Evolutionary conservation across 495 filamentous ascomycete species (phyloP).

Genomic region (Penicillium tannophilum): DNA sequence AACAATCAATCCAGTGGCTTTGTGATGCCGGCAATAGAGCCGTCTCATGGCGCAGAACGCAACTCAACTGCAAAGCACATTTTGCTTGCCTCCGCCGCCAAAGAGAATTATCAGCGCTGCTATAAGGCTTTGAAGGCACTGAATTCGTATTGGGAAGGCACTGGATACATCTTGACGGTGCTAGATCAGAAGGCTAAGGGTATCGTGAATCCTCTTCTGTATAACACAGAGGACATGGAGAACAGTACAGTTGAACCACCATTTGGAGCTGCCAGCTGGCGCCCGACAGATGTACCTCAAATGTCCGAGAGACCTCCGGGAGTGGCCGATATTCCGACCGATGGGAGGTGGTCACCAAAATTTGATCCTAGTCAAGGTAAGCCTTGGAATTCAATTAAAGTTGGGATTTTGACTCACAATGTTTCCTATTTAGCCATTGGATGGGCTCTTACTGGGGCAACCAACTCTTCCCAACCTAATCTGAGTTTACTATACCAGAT

Average conservation of each 20-base stretch:
- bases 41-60: constrained; percentile 36
- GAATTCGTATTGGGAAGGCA: constrained; percentile 79
- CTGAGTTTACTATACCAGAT: constrained; percentile 72
- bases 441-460: constrained; percentile 78
- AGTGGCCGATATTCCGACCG: constrained; percentile 29
- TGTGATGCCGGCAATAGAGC: constrained; percentile 42
- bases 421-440: constrained; percentile 58
- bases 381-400: constrained; percentile 29
- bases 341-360: constrained; percentile 44
- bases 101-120: constrained; percentile 78
- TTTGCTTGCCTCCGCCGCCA: constrained; percentile 72
- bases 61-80: constrained; percentile 66
- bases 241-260: constrained; percentile 50
- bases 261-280: constrained; percentile 46
- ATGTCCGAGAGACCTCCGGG: constrained; percentile 26
- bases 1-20: constrained; percentile 45
- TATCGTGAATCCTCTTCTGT: constrained; percentile 78
- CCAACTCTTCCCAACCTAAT: constrained; percentile 78
- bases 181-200: constrained; percentile 87
- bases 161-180: constrained; percentile 82
- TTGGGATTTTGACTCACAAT: constrained; percentile 15
- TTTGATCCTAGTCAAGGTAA: constrained; percentile 57
- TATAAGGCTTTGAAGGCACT: constrained; percentile 77
- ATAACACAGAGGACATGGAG: constrained; percentile 76
- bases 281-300: constrained; percentile 28